Conservation (phyloP, 768 basidiomycete genomes). For the Termitomyces sp. region DNA sequence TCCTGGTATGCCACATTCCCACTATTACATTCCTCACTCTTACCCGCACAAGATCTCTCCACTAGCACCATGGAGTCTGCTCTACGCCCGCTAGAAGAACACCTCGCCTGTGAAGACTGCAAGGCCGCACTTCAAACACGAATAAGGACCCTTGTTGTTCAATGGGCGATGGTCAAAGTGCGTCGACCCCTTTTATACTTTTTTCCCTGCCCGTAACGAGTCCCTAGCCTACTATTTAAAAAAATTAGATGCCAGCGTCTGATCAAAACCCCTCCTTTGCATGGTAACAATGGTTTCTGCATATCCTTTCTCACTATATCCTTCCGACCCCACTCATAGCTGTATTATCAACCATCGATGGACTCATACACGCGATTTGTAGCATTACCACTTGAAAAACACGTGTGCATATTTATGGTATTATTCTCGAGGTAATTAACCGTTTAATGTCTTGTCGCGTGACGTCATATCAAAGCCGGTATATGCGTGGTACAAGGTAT, state of each 20-base stretch:
- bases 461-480: constrained; percentile 2
- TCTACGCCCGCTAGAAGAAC: constrained; percentile 62
- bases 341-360: neutral
- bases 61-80: constrained; percentile 69
- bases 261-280: too few species aligned
- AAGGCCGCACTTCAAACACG: constrained; percentile 57
- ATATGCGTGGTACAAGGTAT: constrained; percentile 1
- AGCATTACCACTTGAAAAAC: neutral
- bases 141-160: constrained; percentile 60
- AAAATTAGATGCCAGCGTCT: too few species aligned
- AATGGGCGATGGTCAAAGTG: constrained; percentile 81
- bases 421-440: too few species aligned
- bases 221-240: constrained; percentile 31
- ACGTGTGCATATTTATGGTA: neutral
- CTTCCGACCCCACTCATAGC: neutral
- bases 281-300: neutral
- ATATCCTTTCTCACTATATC: neutral
- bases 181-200: neutral
- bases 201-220: neutral
- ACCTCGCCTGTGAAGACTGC: constrained; percentile 68
- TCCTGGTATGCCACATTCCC: constrained; percentile 46
- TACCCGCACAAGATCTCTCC: constrained; percentile 52
- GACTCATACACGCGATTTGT: constrained; percentile 4
- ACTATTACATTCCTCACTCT: constrained; percentile 9
- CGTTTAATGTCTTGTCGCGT: neutral